Evolutionary conservation across 768 basidiomycete species (phyloP).

Genomic region (Pulveroboletus sp.): DNA sequence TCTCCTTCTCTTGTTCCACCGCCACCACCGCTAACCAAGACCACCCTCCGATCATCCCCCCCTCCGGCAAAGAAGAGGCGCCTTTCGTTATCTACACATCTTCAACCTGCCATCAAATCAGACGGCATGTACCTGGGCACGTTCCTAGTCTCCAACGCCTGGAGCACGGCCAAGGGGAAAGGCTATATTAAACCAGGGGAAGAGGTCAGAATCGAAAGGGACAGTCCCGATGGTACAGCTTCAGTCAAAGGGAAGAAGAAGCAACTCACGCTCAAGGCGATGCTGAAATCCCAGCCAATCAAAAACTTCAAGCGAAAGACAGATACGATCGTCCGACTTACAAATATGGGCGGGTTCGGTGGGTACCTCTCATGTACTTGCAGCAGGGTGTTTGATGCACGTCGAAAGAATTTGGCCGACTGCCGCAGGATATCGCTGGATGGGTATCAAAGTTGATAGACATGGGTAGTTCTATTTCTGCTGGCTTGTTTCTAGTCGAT

Average conservation of each 20-base stretch:
- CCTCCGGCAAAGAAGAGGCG: constrained; percentile 54
- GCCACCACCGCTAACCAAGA: constrained; percentile 21
- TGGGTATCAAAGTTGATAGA: constrained; percentile 79
- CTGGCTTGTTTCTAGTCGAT: not conserved
- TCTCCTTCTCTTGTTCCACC: constrained; percentile 33
- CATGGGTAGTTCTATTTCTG: constrained; percentile 40
- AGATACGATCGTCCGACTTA: constrained; percentile 63
- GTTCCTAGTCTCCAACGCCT: constrained; percentile 66
- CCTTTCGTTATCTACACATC: constrained; percentile 30
- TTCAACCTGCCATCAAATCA: constrained; percentile 11
- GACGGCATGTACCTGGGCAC: constrained; percentile 57
- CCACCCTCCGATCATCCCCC: constrained; percentile 10
- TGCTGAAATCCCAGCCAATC: constrained; percentile 56
- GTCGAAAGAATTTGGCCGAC: constrained; percentile 65
- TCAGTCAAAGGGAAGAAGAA: constrained; percentile 44
- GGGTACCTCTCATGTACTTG: constrained; percentile 9
- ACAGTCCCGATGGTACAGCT: constrained; percentile 35
- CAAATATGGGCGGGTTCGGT: constrained; percentile 67
- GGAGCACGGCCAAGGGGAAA: constrained; percentile 73
- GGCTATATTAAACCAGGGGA: constrained; percentile 68
- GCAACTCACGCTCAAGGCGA: constrained; percentile 60
- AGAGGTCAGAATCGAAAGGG: constrained; percentile 53
- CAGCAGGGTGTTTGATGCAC: not conserved
- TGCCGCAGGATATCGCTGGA: constrained; percentile 63
- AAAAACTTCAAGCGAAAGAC: constrained; percentile 49